Evolutionary conservation across 2,329 filamentous ascomycete genomes (phyloP), one percentile per base, ranked within the genome.

Genomic region (Nothopassalora personata): DNA sequence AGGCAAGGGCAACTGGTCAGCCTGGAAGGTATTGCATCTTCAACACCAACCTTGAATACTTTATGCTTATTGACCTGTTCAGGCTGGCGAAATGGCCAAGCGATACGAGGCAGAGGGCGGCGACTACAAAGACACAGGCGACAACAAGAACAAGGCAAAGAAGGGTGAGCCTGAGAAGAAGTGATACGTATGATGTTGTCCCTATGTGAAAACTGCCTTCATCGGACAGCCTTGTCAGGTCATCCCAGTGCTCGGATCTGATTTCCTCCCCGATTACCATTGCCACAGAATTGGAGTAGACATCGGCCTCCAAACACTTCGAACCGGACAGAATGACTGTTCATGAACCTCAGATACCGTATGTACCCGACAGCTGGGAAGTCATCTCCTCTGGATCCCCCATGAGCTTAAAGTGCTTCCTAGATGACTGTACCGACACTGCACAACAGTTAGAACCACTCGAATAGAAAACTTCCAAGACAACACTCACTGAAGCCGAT

Each of bases 141-240:
- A 68, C 39, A 66, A 66, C 53, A 68, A 68, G 61, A 68, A 69
- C 48, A 67, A 68, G 55, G 60, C 65, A 34, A 45, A 65, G 59
- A 61, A 72, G 62, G 70, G 70, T 5, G 67, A 64, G 57, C 70
- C 70, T 28, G 70, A 70, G 66, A 70, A 70, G 67, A 72, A 72
- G 66, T 58, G 63, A 46, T 5, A 18, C 7, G 23, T 4, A 33
- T 30, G 19, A 28, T 33, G 23, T 7, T 27, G 15, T 18, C 5
- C 31, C 31, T 9, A 2, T 34, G 3, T 23, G 23, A 3, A 23
- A 23, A 23, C 23, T 23, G 23, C 23, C 23, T 23, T 23, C 23
- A 23, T 23, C 23, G 23, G 23, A 3, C 23, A 23, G 23, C 23
- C 2, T 23, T 23, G 23, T 23, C 23, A 23, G 23, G 3, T 23